Evolutionary conservation across 2,329 filamentous ascomycete genomes (phyloP), one percentile per base, ranked within the genome.

Genomic region (Penicillium sp.): DNA sequence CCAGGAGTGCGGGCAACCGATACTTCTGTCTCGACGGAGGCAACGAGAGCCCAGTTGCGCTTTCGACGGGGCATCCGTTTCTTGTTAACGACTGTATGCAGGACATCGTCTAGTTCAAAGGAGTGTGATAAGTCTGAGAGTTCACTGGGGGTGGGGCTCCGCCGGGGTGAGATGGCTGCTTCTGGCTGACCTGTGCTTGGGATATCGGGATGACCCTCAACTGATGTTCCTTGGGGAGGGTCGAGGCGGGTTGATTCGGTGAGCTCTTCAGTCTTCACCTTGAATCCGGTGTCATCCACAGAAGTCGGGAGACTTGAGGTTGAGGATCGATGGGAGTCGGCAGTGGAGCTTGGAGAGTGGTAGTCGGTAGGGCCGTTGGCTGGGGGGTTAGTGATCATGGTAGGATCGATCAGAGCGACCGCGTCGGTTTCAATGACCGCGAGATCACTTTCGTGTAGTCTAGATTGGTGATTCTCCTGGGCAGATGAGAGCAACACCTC

Each of bases 1-100:
- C 90, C 89, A 0, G 89, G 89, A 0, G 80, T 78, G 35, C 90
- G 87, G 46, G 71, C 68, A 22, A 70, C 68, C 5, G 69, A 67
- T 4, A 65, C 63, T 40, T 75, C 72, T 10, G 71, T 70, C 60
- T 79, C 77, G 35, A 78, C 73, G 0, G 76, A 77, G 16, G 73
- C 63, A 35, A 77, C 66, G 4, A 79, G 54, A 43, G 60, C 59
- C 31, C 59, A 63, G 60, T 70, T 73, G 61, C 57, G 63, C 60
- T 69, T 73, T 61, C 56, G 62, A 50, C 68, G 70, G 56, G 47
- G 62, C 46, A 60, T 69, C 61, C 11, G 65, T 39, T 50, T 65
- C 55, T 44, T 65, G 37, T 66, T 62, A 9, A 64, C 52, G 19
- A 57, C 54, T 2, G 61, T 63, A 36, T 65, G 69, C 2, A 64